Evolutionary conservation across 2,329 filamentous ascomycete species (phyloP).

Genomic region (Aspergillus pseudonomiae): DNA sequence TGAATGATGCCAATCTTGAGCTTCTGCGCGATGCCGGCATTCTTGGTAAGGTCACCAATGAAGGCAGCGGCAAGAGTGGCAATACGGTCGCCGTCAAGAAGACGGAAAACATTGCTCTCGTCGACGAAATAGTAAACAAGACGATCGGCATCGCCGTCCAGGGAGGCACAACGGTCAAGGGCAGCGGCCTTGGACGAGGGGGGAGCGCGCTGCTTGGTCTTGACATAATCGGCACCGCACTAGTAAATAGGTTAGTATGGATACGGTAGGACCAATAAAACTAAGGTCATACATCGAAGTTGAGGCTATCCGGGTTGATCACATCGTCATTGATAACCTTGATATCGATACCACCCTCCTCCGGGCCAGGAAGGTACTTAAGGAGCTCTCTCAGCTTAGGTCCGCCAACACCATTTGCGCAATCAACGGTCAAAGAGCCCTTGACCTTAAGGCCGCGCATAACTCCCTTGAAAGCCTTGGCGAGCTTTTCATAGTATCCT

Average conservation of each 20-base stretch:
- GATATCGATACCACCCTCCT: conserved; percentile 73
- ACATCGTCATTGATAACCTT: conserved; percentile 93
- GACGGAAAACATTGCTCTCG: conserved; percentile 78
- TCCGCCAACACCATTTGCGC: conserved; percentile 94
- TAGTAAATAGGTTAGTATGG: conserved; percentile 41
- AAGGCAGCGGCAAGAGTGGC: conserved; percentile 92
- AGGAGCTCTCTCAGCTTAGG: conserved; percentile 86
- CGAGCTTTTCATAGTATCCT: conserved; percentile 94
- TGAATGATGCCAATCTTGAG: conserved; percentile 93
- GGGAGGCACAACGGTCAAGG: conserved; percentile 80
- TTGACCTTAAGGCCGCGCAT: conserved; percentile 75
- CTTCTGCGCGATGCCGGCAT: conserved; percentile 75
- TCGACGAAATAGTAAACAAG: conserved; percentile 95
- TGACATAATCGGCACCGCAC: conserved; percentile 96
- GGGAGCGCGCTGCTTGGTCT: conserved; percentile 91
- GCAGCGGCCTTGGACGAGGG: conserved; percentile 76
- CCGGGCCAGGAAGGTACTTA: conserved; percentile 73
- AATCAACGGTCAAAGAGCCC: conserved; percentile 82
- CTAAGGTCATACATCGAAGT: conserved; percentile 69
- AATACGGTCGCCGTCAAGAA: conserved; percentile 95
- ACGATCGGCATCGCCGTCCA: conserved; percentile 94
- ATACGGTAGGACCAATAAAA: conserved; percentile 46
- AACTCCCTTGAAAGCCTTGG: conserved; percentile 79
- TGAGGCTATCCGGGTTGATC: conserved; percentile 83
- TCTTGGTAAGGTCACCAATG: conserved; percentile 82